Evolutionary conservation across 257 asterid species (phyloP).

Genomic region (Lavandula angustifolia): DNA sequence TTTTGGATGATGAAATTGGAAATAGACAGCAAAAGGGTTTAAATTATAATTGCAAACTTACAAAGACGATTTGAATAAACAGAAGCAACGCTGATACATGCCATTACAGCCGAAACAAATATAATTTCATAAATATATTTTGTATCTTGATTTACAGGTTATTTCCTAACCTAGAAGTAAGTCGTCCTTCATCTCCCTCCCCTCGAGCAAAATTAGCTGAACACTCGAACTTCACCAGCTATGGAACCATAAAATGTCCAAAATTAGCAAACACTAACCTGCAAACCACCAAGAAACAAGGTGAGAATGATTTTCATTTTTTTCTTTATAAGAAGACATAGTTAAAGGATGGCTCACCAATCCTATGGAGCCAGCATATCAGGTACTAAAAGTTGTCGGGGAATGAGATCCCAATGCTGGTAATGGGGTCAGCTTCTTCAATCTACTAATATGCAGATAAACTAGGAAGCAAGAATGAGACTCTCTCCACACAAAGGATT

Average conservation of each 20-base stretch:
- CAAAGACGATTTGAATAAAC: no score
- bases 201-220: conserved; percentile 28
- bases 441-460: conserved; percentile 30
- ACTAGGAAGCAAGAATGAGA: conserved; percentile 26
- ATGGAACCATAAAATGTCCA: conserved; percentile 37
- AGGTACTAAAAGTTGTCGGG: conserved; percentile 18
- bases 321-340: not conserved
- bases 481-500: conserved; percentile 18
- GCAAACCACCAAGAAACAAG: conserved; percentile 27
- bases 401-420: conserved; percentile 25
- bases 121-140: not conserved
- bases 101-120: no score
- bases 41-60: no score
- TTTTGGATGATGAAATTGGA: no score
- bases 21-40: no score
- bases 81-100: no score
- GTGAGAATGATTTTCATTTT: conserved; percentile 5
- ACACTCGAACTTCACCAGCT: conserved; percentile 11
- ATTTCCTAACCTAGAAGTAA: conserved; percentile 27
- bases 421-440: conserved; percentile 30
- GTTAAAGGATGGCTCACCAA: conserved; percentile 36
- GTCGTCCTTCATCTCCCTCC: conserved; percentile 22
- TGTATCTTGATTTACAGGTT: conserved; percentile 28
- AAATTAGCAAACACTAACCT: conserved; percentile 31
- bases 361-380: conserved; percentile 32